Evolutionary conservation across 129 eudicot genomes (phyloP).

Genomic region (Centella asiatica): DNA sequence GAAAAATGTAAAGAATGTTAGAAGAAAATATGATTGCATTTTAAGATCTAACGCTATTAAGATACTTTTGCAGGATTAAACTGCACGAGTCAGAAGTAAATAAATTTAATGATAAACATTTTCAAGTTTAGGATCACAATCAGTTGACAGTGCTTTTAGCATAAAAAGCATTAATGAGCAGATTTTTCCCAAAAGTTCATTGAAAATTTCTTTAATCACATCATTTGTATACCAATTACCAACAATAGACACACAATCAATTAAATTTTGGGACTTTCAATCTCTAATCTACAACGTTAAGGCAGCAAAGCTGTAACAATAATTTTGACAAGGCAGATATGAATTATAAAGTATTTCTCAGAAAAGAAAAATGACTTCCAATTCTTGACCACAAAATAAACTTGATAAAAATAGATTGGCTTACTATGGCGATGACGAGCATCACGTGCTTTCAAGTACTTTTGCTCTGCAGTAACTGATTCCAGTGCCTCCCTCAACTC

Average conservation of each 20-base stretch:
- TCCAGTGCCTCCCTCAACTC: conserved; percentile 93
- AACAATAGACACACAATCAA: neutral
- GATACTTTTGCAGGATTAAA: too few species aligned
- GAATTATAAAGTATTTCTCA: neutral
- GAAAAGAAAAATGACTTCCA: neutral
- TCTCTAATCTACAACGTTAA: neutral
- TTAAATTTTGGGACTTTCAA: neutral
- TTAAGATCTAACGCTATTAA: too few species aligned
- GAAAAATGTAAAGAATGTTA: too few species aligned
- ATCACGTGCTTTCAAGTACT: conserved; percentile 93
- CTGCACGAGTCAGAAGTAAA: too few species aligned
- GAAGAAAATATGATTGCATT: conserved; percentile 10
- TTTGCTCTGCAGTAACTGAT: conserved; percentile 92
- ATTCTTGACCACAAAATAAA: neutral
- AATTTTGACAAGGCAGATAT: neutral
- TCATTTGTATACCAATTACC: too few species aligned
- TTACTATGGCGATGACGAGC: conserved; percentile 95
- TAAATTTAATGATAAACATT: too few species aligned
- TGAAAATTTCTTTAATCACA: too few species aligned
- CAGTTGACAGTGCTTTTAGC: too few species aligned
- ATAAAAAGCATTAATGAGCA: conserved; percentile 31
- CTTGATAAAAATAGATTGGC: conserved; percentile 1
- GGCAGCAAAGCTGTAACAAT: neutral
- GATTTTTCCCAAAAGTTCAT: too few species aligned
- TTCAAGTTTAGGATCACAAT: too few species aligned